Conservation (phyloP, 78 protist species). For the Guillardia theta region DNA sequence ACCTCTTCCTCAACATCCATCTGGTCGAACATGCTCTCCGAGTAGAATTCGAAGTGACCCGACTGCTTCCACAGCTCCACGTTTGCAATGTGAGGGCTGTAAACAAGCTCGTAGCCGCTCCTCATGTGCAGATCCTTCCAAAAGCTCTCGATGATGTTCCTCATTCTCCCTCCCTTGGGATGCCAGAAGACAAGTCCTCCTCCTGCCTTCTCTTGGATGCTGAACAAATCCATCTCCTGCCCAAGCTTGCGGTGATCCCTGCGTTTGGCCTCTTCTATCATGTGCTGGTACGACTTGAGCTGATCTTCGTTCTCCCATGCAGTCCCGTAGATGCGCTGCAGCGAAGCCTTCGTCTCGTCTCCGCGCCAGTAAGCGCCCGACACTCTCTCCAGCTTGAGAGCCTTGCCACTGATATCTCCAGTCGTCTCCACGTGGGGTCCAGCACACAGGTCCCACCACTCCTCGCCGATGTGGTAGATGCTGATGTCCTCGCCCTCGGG, state of each 20-base stretch:
- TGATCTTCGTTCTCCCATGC: slow-evolving; percentile 53
- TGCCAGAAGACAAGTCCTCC: slow-evolving; percentile 68
- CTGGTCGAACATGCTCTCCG: slow-evolving; percentile 50
- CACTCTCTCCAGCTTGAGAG: neutral
- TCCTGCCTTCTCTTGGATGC: slow-evolving; percentile 51
- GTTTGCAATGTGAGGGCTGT: slow-evolving; percentile 58
- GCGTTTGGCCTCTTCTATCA: slow-evolving; percentile 51
- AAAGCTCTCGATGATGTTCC: slow-evolving; percentile 22
- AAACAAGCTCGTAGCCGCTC: slow-evolving; percentile 56
- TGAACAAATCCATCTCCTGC: slow-evolving; percentile 53
- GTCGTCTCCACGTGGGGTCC: slow-evolving; percentile 55
- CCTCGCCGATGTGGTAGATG: slow-evolving; percentile 53
- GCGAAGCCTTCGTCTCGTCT: slow-evolving; percentile 46
- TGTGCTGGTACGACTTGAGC: slow-evolving; percentile 26
- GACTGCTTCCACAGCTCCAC: slow-evolving; percentile 29
- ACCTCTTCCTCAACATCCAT: slow-evolving; percentile 39
- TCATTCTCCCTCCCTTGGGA: slow-evolving; percentile 53
- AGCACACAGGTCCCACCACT: slow-evolving; percentile 66
- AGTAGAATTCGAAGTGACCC: slow-evolving; percentile 67
- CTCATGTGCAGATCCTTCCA: slow-evolving; percentile 27
- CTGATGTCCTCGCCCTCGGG: slow-evolving; percentile 36
- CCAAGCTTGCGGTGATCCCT: slow-evolving; percentile 62
- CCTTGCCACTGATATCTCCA: neutral
- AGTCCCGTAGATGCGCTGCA: slow-evolving; percentile 54
- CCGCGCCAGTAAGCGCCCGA: slow-evolving; percentile 63